Conservation (phyloP, 192 early-diverging fungal genomes). For the Coemansia sp. region DNA sequence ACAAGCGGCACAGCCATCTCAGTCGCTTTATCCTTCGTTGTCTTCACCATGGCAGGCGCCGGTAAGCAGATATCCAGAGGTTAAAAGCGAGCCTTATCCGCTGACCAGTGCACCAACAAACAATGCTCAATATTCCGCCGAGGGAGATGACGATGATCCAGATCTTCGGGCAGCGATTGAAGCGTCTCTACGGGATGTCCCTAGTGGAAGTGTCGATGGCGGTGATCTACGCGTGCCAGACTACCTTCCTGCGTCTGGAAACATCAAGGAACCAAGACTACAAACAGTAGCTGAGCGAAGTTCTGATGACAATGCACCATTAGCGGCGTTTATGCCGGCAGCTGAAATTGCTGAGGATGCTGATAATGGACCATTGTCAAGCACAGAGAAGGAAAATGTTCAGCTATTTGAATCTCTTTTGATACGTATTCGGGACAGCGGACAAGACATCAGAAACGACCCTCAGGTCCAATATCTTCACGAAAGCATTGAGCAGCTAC, state of each 20-base stretch:
- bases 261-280: conserved; percentile 1
- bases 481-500: conserved; percentile 82
- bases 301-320: conserved; percentile 15
- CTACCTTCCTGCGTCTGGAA: conserved; percentile 14
- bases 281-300: not conserved
- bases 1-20: not conserved
- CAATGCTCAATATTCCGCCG: not conserved
- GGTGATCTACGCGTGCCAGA: conserved; percentile 23
- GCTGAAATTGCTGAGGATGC: conserved; percentile 25
- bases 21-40: conserved; percentile 2
- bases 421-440: conserved; percentile 74
- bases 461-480: conserved; percentile 82
- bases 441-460: conserved; percentile 74
- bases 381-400: conserved; percentile 85
- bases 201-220: not conserved
- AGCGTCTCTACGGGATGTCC: conserved; percentile 70
- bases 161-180: conserved; percentile 77
- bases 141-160: conserved; percentile 65
- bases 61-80: conserved; percentile 20
- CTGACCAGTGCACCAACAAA: conserved; percentile 30
- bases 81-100: conserved; percentile 36
- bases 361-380: conserved; percentile 62
- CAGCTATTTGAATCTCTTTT: conserved; percentile 86
- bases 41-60: conserved; percentile 4
- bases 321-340: conserved; percentile 44